A percentile compares a stretch with the other conserved stretches of the same genome.
Evolutionary conservation across 441 rosid genomes (phyloP).

Genomic region (Raphanus hybrid): DNA sequence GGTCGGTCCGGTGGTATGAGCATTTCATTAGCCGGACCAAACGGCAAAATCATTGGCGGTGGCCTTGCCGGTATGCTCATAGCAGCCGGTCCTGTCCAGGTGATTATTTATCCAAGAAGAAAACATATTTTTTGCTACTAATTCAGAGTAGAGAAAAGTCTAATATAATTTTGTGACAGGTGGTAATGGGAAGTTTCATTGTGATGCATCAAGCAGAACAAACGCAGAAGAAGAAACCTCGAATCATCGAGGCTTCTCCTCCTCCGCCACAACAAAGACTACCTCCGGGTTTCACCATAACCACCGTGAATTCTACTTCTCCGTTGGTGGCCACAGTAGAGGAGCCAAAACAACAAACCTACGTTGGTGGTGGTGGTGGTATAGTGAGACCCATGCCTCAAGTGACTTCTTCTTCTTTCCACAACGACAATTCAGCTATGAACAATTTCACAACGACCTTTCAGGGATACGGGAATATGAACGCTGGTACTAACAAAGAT

Average conservation of each 20-base stretch:
- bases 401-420: constrained; percentile 46
- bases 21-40: constrained; percentile 88
- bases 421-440: constrained; percentile 43
- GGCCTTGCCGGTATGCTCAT: constrained; percentile 92
- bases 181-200: constrained; percentile 88
- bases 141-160: not conserved
- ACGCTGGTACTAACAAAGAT: constrained; percentile 21
- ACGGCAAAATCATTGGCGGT: constrained; percentile 94
- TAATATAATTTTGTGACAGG: constrained; percentile 49
- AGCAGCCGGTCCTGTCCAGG: constrained; percentile 98
- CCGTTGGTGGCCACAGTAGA: constrained; percentile 25
- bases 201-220: constrained; percentile 85
- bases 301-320: constrained; percentile 32
- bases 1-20: constrained; percentile 97
- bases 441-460: constrained; percentile 36
- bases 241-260: constrained; percentile 50
- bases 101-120: constrained; percentile 10
- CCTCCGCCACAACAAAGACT: constrained; percentile 43
- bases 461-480: constrained; percentile 39
- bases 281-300: constrained; percentile 47
- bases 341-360: constrained; percentile 35
- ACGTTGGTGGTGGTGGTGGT: constrained; percentile 22
- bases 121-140: not conserved
- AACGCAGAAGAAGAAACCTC: constrained; percentile 69
- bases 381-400: constrained; percentile 47